Conservation (phyloP, 305 asterid species). For the Fraxinus baroniana region DNA sequence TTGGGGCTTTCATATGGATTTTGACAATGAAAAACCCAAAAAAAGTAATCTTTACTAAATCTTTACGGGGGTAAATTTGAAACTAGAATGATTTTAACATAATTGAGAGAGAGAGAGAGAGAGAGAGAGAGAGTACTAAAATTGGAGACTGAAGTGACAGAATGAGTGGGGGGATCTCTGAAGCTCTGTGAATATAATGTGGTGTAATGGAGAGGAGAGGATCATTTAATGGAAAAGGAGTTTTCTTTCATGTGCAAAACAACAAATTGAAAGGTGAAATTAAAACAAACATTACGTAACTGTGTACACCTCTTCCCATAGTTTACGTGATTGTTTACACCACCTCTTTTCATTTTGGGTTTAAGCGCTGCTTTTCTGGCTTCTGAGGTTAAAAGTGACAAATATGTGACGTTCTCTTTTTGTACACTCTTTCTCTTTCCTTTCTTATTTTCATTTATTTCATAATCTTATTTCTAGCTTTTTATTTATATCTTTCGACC, state of each 20-base stretch:
- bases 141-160: conserved; percentile 15
- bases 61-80: conserved; percentile 13
- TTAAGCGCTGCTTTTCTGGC: background rate
- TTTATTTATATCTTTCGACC: background rate
- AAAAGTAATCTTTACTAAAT: conserved; percentile 17
- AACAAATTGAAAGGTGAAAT: conserved; percentile 20
- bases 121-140: background rate
- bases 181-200: conserved; percentile 21
- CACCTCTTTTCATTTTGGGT: conserved; percentile 2
- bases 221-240: conserved; percentile 27
- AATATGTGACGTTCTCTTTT: background rate
- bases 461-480: background rate
- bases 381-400: background rate
- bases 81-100: conserved; percentile 18
- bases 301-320: background rate
- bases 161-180: conserved; percentile 13
- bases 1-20: conserved; percentile 19
- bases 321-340: background rate
- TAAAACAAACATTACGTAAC: background rate
- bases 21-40: conserved; percentile 29
- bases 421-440: background rate
- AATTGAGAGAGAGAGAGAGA: background rate
- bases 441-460: background rate
- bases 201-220: conserved; percentile 15
- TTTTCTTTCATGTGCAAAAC: conserved; percentile 27